A percentile compares a stretch with the other conserved stretches of the same genome.
phyloP scores from a whole-genome alignment of 768 basidiomycete genomes.

The Mycena albidolilacea region DNA sequence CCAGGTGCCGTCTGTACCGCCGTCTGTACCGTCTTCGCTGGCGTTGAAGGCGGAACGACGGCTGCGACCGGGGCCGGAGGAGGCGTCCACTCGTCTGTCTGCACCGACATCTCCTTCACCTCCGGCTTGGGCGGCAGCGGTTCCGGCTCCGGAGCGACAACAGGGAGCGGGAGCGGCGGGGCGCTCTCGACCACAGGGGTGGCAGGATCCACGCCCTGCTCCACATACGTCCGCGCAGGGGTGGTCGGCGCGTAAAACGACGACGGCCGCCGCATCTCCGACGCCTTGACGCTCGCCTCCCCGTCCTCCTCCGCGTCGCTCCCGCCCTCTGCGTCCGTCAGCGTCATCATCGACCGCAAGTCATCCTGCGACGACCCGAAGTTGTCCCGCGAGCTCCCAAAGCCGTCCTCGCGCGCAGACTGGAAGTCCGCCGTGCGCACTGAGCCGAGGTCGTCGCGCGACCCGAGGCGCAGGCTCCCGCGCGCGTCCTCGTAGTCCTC shows the following conservation, averaged over 20 bases:
- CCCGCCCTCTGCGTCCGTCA: slow-evolving; percentile 82
- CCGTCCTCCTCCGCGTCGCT: slow-evolving; percentile 72
- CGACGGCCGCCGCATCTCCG: slow-evolving; percentile 55
- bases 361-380: slow-evolving; percentile 84
- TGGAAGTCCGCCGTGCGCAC: slow-evolving; percentile 24
- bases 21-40: slow-evolving; percentile 40
- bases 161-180: slow-evolving; percentile 45
- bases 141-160: slow-evolving; percentile 44
- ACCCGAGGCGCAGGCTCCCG: slow-evolving; percentile 60
- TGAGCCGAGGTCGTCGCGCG: slow-evolving; percentile 30
- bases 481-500: slow-evolving; percentile 88
- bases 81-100: slow-evolving; percentile 83
- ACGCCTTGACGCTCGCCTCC: slow-evolving; percentile 84
- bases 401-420: slow-evolving; percentile 11
- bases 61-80: slow-evolving; percentile 52
- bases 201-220: slow-evolving; percentile 37
- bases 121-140: slow-evolving; percentile 69
- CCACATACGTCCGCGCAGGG: slow-evolving; percentile 40
- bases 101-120: slow-evolving; percentile 80
- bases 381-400: slow-evolving; percentile 72
- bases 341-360: slow-evolving; percentile 83
- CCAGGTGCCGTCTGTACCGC: slow-evolving; percentile 41
- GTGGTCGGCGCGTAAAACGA: slow-evolving; percentile 48
- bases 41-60: slow-evolving; percentile 50
- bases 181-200: slow-evolving; percentile 27